A percentile compares a stretch with the other conserved stretches of the same genome.
Evolutionary conservation across 257 asterid species (phyloP).

Genomic region (Ocimum tenuiflorum): DNA sequence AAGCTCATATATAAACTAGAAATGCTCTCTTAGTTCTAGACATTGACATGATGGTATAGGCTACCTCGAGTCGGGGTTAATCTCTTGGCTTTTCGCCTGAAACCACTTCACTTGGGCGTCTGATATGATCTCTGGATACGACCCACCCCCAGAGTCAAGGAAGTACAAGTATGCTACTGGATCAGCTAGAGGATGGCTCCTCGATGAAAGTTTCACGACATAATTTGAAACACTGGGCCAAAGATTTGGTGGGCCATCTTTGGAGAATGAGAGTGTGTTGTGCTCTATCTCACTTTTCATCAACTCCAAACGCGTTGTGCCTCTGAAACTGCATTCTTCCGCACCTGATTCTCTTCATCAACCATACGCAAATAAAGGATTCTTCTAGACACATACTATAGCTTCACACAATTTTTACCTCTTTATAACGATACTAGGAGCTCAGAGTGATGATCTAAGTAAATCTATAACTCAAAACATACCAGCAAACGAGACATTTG

Average conservation of each 20-base stretch:
- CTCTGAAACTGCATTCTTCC: constrained; percentile 63
- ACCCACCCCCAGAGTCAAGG: too few species aligned
- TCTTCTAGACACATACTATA: too few species aligned
- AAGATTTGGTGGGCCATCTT: constrained; percentile 42
- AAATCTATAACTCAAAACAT: background rate
- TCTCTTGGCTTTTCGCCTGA: constrained; percentile 36
- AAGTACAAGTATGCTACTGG: constrained; percentile 57
- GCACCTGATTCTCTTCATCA: too few species aligned
- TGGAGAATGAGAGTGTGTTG: constrained; percentile 43
- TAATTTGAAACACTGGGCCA: constrained; percentile 91
- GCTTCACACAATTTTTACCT: background rate
- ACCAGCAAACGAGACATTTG: constrained; percentile 31
- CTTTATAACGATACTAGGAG: too few species aligned
- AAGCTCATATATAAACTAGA: background rate
- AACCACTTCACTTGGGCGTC: constrained; percentile 75
- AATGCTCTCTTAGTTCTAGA: background rate
- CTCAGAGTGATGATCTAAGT: too few species aligned
- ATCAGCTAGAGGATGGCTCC: constrained; percentile 25
- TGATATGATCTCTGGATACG: constrained; percentile 77
- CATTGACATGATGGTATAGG: background rate
- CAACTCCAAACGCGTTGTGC: constrained; percentile 69
- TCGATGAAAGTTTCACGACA: constrained; percentile 49
- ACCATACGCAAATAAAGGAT: too few species aligned
- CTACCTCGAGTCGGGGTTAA: constrained; percentile 71
- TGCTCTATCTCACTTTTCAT: constrained; percentile 38